Base-by-base conservation (phyloP, 306 rosid species). In the Medicago arabica region DNA sequence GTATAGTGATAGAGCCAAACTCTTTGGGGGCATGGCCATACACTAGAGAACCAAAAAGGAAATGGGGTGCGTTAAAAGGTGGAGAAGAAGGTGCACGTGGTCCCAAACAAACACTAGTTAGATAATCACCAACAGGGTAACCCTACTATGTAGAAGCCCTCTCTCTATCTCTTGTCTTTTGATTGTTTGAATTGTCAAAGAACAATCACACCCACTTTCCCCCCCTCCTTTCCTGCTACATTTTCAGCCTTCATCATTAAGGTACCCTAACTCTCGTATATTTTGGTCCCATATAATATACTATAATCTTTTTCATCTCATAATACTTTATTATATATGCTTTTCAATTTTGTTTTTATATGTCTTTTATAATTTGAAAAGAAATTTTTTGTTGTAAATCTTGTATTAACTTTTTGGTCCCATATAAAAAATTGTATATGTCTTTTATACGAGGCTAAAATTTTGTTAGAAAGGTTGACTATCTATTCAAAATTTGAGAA, bases 61-160 rank as follows among this genome's bases (percentile, higher is more conserved):
- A 5, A 73, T 3, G 78, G 72, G 85, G 41, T 57, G 86, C 89
- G 72, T 84, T 74, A 67, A 83, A 83, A 88, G 84, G 77, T 2
- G 78, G 72, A 83, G 81, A 80, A 75, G 66, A 70, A 78, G 78
- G 67, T 50, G 82, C 74, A 84, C 62, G 87, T 84, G 92, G 92
- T 78, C 87, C 87, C 83, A 9, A 57, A 62, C 83, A 9, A 57
- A 21, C 36, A 43, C 8, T 23, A 17, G 21, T 31, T 61, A 71
- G 47, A 15, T 47, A 14, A 59, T 34, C 67, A 64, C 46, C 23
- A 43, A 75, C 53, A 75, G 28, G 77, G 81, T 47, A 63, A 65
- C 79, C 64, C 28, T 54, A 19, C 38, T 10, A 0, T 36, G 70
- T 64, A 13, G 36, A 58, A 58, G 54, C 75, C 46, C 31, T 75